Percentiles rank a stretch among this genome's conserved stretches.
Conservation (phyloP, 2,329 filamentous ascomycete species). For the Chaetomiaceae sp. region DNA sequence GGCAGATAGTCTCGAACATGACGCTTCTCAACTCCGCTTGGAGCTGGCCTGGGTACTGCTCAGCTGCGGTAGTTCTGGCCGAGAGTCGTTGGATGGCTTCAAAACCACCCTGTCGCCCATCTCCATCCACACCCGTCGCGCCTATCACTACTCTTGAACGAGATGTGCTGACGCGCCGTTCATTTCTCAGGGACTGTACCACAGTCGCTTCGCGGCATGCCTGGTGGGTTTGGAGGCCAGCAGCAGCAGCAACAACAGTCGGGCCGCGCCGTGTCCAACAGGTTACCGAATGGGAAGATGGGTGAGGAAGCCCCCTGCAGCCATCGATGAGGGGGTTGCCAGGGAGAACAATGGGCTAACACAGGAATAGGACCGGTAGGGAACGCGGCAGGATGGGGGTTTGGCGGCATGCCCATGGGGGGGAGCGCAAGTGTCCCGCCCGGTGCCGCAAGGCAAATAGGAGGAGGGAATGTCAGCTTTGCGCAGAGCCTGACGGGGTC, state of each 20-base stretch:
- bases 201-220: constrained; percentile 59
- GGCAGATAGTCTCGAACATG: no score
- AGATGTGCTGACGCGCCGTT: constrained; percentile 33
- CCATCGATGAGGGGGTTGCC: no score
- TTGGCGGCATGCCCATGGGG: constrained; percentile 59
- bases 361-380: constrained; percentile 36
- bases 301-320: constrained; percentile 52
- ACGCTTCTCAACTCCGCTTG: no score
- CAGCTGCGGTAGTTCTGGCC: neutral
- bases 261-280: constrained; percentile 51
- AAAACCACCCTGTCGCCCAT: neutral
- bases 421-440: constrained; percentile 35
- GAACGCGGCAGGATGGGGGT: constrained; percentile 57
- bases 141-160: constrained; percentile 7
- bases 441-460: constrained; percentile 47
- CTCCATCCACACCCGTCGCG: neutral
- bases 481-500: constrained; percentile 62
- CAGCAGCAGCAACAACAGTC: constrained; percentile 56
- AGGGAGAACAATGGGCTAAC: constrained; percentile 19
- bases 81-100: no score
- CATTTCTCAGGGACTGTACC: constrained; percentile 50
- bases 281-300: constrained; percentile 63
- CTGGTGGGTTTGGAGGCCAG: constrained; percentile 55
- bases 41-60: neutral
- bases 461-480: constrained; percentile 59